These are phyloP conservation scores for Pseudocercospora eumusae DNA, from an alignment of 2,329 filamentous ascomycete genomes.

Conservation along the genomic window DNA sequence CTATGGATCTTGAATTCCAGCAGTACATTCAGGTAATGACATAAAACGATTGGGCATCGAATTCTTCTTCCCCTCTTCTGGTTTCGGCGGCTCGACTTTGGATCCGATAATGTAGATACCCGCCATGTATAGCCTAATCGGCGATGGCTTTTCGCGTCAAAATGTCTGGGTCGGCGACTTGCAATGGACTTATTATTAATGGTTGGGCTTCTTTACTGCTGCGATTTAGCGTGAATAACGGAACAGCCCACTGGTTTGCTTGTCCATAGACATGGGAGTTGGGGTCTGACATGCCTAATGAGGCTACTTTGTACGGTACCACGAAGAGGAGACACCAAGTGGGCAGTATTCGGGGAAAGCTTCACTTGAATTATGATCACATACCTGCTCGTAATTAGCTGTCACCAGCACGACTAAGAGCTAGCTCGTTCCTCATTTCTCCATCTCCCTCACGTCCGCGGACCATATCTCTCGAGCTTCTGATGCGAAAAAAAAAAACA, in stretches of 20 bases:
- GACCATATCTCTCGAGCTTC: not conserved
- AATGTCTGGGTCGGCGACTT: not conserved
- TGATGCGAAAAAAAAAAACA: not conserved
- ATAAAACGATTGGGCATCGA: conserved; percentile 11
- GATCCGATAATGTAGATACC: conserved; percentile 8
- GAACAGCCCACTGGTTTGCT: not conserved
- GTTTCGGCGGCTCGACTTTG: conserved; percentile 8
- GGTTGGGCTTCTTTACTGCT: not conserved
- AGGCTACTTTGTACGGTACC: conserved; percentile 4
- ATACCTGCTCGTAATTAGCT: not conserved
- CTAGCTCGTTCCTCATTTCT: not conserved
- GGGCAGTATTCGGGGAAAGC: not conserved
- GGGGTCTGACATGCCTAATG: not conserved
- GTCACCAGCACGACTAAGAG: not conserved
- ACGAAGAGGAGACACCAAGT: not conserved
- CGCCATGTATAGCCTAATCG: conserved; percentile 9
- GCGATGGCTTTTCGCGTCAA: conserved; percentile 5
- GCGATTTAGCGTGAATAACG: conserved; percentile 1
- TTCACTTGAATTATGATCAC: not conserved
- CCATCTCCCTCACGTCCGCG: not conserved
- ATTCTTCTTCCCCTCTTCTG: not conserved
- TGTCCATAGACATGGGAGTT: conserved; percentile 2
- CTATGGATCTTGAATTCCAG: conserved; percentile 38
- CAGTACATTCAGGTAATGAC: conserved; percentile 35
- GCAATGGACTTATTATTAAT: not conserved